Evolutionary conservation across 192 early-diverging fungal genomes (phyloP), one percentile per base, ranked within the genome.

Genomic region (Entomortierella chlamydospora): DNA sequence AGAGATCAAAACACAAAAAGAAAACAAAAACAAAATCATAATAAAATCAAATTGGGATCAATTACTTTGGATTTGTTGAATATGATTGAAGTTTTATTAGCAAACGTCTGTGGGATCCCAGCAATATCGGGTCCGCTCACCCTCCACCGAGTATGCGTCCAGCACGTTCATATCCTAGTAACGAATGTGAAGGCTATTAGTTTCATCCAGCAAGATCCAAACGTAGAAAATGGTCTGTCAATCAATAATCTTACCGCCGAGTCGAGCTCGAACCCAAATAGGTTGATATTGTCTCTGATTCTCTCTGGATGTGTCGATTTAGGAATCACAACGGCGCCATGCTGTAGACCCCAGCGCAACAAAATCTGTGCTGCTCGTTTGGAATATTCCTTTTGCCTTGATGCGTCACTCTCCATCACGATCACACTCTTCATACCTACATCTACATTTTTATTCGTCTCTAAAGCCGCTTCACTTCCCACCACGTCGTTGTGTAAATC

Each of bases 301-400:
- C 87, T 50, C 3, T 82, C 82, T 20, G 84, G 83, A 7, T 68
- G 68, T 0, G 81, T 85, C 6, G 88, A 87, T 61, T 94, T 93
- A 4, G 91, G 91, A 55, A 92, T 93, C n/a, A 93, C 87, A 34
- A 87, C 84, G 22, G 71, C 82, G 0, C 73, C 85, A 73, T 87
- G 89, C 39, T 93, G 90, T 11, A 93, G 70, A 15, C 86, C 90
- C 91, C 91, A 94, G 50, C 89, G 76, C 6, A 92, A 73, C 37
- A 93, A 67, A 4, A 91, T 81, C 57, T 87, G 82, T 8, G 89
- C 88, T 15, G 61, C 37, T 2, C 59, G 81, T 76, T 28, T 82
- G 57, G 26, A 74, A 31, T 39, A 84, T 64, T 50, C 62, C 54
- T 23, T 64, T 57, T 11, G 60, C 33, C 33, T 49, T 42, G 45